Evolutionary conservation across 768 basidiomycete genomes (phyloP), one percentile per base, ranked within the genome.

Genomic region (Imleria badia): DNA sequence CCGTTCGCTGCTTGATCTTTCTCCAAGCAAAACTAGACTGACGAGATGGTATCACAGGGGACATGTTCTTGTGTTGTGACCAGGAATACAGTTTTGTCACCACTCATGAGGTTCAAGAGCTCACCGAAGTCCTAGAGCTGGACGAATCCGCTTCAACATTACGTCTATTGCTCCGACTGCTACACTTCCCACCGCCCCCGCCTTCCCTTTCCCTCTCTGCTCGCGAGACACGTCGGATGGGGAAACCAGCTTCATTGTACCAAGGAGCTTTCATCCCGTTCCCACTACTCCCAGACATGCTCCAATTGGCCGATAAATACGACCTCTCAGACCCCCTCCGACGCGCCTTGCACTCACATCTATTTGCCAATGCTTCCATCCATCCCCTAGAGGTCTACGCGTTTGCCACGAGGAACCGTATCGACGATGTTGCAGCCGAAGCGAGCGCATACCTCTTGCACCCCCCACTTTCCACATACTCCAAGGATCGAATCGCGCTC

Each of bases 31-130:
- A 36, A 14, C 1, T 19, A 17, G 26, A 31, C 58, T 66, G n/a
- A 68, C 33, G 23, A 19, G 40, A 22, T 52, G 33, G 29, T 48
- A 31, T 55, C 42, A 48, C 65, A 88, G 87, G 78, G 26, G 78
- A 86, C 63, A 89, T 89, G 87, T 88, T 89, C 66, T 70, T 75
- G 23, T 79, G 79, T 56, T 86, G 85, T 56, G 78, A 82, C 35
- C 67, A 61, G 22, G 61, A 58, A n/a, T 49, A 56, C 46, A 30
- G 38, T 45, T 45, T 60, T 29, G 45, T 59, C 1, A 20, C 44
- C 26, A 34, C 51, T 47, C 56, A 51, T n/a, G 60, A 51, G 47
- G 34, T 48, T 17, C 60, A 69, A 44, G 70, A 69, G 34, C 17
- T 38, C 40, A 63, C 69, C 13, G 50, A 75, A 48, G 63, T 63